phyloP scores from a whole-genome alignment of 371 early-diverging fungal genomes.

The Smittium culicis region DNA sequence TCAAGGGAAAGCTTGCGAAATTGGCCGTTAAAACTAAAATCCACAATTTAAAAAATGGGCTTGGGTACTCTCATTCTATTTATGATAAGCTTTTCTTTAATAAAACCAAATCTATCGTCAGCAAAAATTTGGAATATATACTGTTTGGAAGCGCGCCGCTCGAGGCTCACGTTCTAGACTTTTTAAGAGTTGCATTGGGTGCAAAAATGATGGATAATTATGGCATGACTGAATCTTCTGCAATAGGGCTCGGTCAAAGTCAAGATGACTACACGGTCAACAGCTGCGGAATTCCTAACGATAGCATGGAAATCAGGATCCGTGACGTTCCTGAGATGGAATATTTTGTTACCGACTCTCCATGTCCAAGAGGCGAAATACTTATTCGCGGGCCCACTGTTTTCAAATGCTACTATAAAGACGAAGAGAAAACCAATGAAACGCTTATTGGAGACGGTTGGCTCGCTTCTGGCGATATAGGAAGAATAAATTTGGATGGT shows the following conservation, averaged over 20 bases:
- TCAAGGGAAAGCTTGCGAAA: slow-evolving; percentile 47
- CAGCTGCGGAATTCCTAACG: slow-evolving; percentile 54
- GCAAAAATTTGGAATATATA: slow-evolving; percentile 78
- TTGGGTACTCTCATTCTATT: slow-evolving; percentile 47
- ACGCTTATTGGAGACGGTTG: slow-evolving; percentile 78
- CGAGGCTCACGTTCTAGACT: slow-evolving; percentile 71
- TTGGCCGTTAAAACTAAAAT: slow-evolving; percentile 42
- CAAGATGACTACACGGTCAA: slow-evolving; percentile 46
- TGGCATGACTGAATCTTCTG: slow-evolving; percentile 84
- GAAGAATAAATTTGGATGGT: slow-evolving; percentile 52
- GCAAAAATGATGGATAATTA: slow-evolving; percentile 79
- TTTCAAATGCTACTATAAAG: slow-evolving; percentile 74
- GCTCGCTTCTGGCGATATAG: slow-evolving; percentile 91
- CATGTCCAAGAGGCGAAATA: slow-evolving; percentile 79
- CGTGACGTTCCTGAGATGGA: slow-evolving; percentile 81
- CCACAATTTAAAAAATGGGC: slow-evolving; percentile 38
- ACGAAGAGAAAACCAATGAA: slow-evolving; percentile 65
- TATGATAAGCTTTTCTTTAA: slow-evolving; percentile 88
- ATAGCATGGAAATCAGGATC: slow-evolving; percentile 65
- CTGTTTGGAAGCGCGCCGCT: slow-evolving; percentile 79
- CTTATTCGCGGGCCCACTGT: slow-evolving; percentile 74
- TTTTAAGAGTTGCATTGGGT: slow-evolving; percentile 73
- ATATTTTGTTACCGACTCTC: slow-evolving; percentile 58
- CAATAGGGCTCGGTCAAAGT: slow-evolving; percentile 46
- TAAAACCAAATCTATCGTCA: slow-evolving; percentile 67